A percentile compares a stretch with the other conserved stretches of the same genome.
Evolutionary conservation across 129 eudicot genomes (phyloP).

Genomic region (Oenanthe sinensis): DNA sequence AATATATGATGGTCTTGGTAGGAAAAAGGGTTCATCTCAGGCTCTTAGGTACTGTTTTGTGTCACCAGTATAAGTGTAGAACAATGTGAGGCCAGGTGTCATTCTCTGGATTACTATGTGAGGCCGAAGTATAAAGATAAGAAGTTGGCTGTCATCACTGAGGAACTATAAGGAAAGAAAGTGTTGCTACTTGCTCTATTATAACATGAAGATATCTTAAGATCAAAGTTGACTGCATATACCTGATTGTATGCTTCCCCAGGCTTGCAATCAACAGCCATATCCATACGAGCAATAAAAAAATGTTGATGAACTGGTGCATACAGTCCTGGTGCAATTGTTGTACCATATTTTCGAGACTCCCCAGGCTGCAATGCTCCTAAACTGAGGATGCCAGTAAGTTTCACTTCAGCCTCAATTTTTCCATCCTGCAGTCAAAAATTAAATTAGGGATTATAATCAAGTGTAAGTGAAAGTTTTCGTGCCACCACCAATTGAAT

Average conservation of each 20-base stretch:
- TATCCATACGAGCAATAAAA: slow-evolving; percentile 92
- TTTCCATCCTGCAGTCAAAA: slow-evolving; percentile 67
- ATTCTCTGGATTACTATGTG: background rate
- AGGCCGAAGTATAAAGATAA: background rate
- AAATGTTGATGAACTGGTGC: slow-evolving; percentile 98
- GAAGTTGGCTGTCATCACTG: background rate
- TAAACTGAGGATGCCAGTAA: slow-evolving; percentile 85
- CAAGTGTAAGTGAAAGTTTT: background rate
- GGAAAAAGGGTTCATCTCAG: background rate
- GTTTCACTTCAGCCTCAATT: slow-evolving; percentile 96
- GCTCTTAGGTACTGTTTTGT: background rate
- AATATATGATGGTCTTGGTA: background rate
- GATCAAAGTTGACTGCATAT: slow-evolving; percentile 2
- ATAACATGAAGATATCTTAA: background rate
- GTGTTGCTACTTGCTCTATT: background rate
- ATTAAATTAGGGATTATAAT: slow-evolving; percentile 13
- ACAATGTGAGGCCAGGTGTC: background rate
- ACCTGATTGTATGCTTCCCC: slow-evolving; percentile 93
- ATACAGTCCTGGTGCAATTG: slow-evolving; percentile 89
- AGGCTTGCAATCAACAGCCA: slow-evolving; percentile 89
- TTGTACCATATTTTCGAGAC: slow-evolving; percentile 82
- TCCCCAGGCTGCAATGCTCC: slow-evolving; percentile 97
- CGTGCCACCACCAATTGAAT: background rate
- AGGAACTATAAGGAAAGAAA: background rate
- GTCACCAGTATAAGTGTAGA: background rate